phyloP scores from a whole-genome alignment of 1,284 basidiomycete species.

The Butyriboletus appendiculatus region DNA sequence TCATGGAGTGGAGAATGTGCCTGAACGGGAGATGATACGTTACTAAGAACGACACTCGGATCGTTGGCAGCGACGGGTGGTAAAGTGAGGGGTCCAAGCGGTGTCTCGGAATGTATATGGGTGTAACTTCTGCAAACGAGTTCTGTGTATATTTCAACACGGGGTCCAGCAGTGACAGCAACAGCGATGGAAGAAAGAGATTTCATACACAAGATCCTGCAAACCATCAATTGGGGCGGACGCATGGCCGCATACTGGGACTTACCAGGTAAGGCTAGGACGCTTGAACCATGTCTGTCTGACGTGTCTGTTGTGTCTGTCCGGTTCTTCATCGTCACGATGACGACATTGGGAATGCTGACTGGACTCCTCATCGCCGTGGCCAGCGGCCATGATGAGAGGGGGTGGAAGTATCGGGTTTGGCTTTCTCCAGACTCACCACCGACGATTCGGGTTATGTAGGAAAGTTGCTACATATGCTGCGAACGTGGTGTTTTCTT shows the following conservation, averaged over 20 bases:
- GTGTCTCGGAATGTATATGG: not conserved
- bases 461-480: no score
- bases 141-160: conserved; percentile 9
- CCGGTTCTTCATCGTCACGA: not conserved
- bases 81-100: no score
- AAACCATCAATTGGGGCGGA: not conserved
- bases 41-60: not conserved
- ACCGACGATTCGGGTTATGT: no score
- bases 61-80: no score
- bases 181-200: conserved; percentile 2
- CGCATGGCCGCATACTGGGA: no score
- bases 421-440: no score
- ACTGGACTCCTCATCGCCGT: not conserved
- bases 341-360: not conserved
- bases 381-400: not conserved
- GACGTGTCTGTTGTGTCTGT: not conserved
- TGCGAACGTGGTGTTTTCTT: no score
- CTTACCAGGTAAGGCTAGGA: conserved; percentile 5
- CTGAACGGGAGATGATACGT: not conserved
- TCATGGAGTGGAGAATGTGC: not conserved
- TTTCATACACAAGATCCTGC: conserved; percentile 8
- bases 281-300: not conserved
- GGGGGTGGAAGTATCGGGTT: not conserved
- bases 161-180: conserved; percentile 4
- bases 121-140: conserved; percentile 6